These are phyloP conservation scores for Fusarium verrucosum DNA, from an alignment of 2,329 filamentous ascomycete species.

Conservation along the genomic window DNA sequence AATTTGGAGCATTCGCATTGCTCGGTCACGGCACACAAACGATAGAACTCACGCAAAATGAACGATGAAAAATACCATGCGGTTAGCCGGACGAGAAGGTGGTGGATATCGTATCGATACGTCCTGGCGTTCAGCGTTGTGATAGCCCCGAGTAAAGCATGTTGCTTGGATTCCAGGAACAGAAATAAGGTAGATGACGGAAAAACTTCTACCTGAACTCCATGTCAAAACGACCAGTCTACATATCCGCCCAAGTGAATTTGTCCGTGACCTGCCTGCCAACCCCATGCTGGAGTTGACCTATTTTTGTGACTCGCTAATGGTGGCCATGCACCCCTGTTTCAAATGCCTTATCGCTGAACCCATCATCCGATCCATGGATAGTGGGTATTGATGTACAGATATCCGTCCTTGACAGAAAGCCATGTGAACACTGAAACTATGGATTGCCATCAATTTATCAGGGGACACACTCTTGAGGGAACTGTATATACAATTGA, in stretches of 20 bases:
- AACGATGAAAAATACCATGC: constrained; percentile 41
- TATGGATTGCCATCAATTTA: too few species aligned
- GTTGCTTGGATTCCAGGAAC: constrained; percentile 30
- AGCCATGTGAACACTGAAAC: too few species aligned
- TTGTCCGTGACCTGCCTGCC: constrained; percentile 2
- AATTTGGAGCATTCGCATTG: constrained; percentile 39
- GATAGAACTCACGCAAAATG: constrained; percentile 41
- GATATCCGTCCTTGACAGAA: background rate
- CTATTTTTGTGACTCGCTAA: background rate
- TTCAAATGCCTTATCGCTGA: background rate
- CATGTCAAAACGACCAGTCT: constrained; percentile 5
- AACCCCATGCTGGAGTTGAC: background rate
- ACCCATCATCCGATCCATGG: background rate
- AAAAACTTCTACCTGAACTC: constrained; percentile 21
- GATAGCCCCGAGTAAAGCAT: constrained; percentile 35
- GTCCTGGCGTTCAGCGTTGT: constrained; percentile 26
- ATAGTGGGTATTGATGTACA: background rate
- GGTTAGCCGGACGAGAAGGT: constrained; percentile 34
- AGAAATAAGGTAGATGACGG: constrained; percentile 25
- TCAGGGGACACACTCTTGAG: too few species aligned
- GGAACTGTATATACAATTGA: background rate
- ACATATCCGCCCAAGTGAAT: constrained; percentile 3
- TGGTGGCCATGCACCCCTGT: background rate
- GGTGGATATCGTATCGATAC: constrained; percentile 19
- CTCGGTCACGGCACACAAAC: constrained; percentile 36